phyloP scores from a whole-genome alignment of 2,329 filamentous ascomycete genomes.

The Ascomycota sp. region DNA sequence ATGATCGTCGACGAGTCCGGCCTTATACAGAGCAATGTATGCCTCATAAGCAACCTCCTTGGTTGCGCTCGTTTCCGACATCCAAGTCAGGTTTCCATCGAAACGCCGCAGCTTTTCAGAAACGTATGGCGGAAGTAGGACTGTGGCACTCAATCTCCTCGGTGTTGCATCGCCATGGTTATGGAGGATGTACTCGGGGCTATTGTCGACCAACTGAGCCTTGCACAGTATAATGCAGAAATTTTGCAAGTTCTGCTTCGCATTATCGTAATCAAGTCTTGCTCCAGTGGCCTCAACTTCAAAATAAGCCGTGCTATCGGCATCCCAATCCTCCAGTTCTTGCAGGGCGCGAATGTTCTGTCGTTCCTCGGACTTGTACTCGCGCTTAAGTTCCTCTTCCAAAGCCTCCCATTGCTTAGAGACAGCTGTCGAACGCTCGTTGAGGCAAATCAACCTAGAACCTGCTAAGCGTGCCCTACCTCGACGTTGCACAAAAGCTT shows the following conservation, averaged over 20 bases:
- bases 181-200: slow-evolving; percentile 46
- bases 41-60: slow-evolving; percentile 74
- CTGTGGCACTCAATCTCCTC: slow-evolving; percentile 29
- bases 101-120: slow-evolving; percentile 18
- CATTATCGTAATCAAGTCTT: slow-evolving; percentile 50
- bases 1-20: slow-evolving; percentile 57
- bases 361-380: slow-evolving; percentile 45
- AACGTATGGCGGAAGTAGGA: slow-evolving; percentile 52
- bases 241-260: slow-evolving; percentile 57
- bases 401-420: slow-evolving; percentile 38
- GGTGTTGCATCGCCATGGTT: slow-evolving; percentile 11
- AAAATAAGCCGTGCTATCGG: slow-evolving; percentile 9
- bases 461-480: slow-evolving; percentile 29
- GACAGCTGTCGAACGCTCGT: slow-evolving; percentile 10
- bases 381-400: slow-evolving; percentile 51
- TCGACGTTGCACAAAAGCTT: slow-evolving; percentile 37
- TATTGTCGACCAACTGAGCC: slow-evolving; percentile 38
- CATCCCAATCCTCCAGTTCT: slow-evolving; percentile 23
- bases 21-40: slow-evolving; percentile 47
- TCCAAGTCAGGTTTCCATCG: slow-evolving; percentile 29
- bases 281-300: slow-evolving; percentile 30
- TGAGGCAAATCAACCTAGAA: slow-evolving; percentile 29
- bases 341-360: slow-evolving; percentile 22
- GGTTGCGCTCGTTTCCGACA: slow-evolving; percentile 47
- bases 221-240: slow-evolving; percentile 49